Percentiles rank a stretch among this genome's conserved stretches.
phyloP scores from a whole-genome alignment of 192 early-diverging fungal species.

The Dissophora globulifera region DNA sequence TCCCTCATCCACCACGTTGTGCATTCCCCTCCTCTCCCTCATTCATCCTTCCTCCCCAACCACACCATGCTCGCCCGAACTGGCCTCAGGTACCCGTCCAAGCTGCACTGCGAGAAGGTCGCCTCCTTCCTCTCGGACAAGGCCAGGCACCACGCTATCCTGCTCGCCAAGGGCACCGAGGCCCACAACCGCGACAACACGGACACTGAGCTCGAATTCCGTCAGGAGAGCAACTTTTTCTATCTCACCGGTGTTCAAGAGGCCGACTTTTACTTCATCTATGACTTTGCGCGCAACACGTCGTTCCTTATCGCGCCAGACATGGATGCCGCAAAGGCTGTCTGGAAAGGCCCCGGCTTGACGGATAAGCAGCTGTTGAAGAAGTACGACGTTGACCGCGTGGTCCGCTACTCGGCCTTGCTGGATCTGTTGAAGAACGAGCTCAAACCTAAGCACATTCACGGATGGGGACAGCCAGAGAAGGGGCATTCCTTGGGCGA shows the following conservation, averaged over 20 bases:
- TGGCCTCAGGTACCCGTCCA: constrained; percentile 64
- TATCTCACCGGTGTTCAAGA: constrained; percentile 85
- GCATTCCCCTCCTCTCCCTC: no score
- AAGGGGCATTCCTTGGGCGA: constrained; percentile 34
- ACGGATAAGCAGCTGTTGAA: constrained; percentile 62
- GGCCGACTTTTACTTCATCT: constrained; percentile 75
- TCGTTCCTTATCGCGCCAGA: constrained; percentile 78
- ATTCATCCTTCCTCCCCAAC: not conserved
- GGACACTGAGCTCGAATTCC: constrained; percentile 84
- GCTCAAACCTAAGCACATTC: constrained; percentile 55
- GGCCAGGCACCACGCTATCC: constrained; percentile 59
- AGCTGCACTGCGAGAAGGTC: constrained; percentile 64
- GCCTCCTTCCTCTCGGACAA: constrained; percentile 55
- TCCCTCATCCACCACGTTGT: no score
- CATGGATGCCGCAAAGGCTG: constrained; percentile 68
- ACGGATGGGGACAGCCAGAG: constrained; percentile 55
- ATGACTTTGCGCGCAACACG: constrained; percentile 70
- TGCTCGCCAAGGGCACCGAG: constrained; percentile 68
- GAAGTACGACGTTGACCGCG: constrained; percentile 77
- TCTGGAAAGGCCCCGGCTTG: constrained; percentile 84
- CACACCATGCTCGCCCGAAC: constrained; percentile 35
- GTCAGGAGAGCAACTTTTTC: constrained; percentile 89
- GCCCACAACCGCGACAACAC: constrained; percentile 71
- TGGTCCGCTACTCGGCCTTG: constrained; percentile 66
- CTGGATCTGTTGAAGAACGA: constrained; percentile 58